Conservation (phyloP, 208 protist genomes). For the Leishmania aethiopica region DNA sequence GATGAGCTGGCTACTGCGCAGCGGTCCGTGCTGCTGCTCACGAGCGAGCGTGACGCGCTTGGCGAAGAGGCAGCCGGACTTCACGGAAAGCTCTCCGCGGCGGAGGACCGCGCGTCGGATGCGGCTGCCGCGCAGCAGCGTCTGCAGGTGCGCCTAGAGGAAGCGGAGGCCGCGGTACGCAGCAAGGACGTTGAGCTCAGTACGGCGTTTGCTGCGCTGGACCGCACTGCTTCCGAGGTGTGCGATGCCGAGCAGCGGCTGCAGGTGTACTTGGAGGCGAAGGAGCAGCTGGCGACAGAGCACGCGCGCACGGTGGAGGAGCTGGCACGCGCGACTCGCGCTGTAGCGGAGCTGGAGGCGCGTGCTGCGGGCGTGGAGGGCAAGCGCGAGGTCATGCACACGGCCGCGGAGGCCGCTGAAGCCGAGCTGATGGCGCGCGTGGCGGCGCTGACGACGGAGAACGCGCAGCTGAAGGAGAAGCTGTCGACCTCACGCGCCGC, state of each 20-base stretch:
- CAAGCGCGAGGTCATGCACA: conserved; percentile 11
- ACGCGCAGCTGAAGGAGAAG: conserved; percentile 19
- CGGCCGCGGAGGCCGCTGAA: not conserved
- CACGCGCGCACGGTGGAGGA: conserved; percentile 8
- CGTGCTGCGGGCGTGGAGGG: not conserved
- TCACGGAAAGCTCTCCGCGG: not conserved
- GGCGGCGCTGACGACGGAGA: conserved; percentile 5
- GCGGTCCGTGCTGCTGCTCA: not conserved
- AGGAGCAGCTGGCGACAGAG: conserved; percentile 4
- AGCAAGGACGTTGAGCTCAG: conserved; percentile 5
- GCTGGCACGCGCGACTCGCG: conserved; percentile 10
- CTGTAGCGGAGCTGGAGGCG: conserved; percentile 12
- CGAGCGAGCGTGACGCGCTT: conserved; percentile 9
- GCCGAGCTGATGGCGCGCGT: not conserved
- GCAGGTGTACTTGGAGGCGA: not conserved
- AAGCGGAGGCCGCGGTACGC: not conserved
- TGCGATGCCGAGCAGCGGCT: conserved; percentile 13
- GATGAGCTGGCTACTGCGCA: not conserved
- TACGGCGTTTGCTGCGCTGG: conserved; percentile 10
- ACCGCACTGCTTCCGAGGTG: conserved; percentile 24
- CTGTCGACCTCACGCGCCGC: conserved; percentile 15
- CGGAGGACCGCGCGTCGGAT: not conserved
- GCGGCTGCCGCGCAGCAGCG: not conserved
- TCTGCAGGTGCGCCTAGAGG: not conserved
- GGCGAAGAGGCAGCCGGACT: not conserved